Evolutionary conservation across 2,329 filamentous ascomycete genomes (phyloP).

Genomic region (Penicillium sp.): DNA sequence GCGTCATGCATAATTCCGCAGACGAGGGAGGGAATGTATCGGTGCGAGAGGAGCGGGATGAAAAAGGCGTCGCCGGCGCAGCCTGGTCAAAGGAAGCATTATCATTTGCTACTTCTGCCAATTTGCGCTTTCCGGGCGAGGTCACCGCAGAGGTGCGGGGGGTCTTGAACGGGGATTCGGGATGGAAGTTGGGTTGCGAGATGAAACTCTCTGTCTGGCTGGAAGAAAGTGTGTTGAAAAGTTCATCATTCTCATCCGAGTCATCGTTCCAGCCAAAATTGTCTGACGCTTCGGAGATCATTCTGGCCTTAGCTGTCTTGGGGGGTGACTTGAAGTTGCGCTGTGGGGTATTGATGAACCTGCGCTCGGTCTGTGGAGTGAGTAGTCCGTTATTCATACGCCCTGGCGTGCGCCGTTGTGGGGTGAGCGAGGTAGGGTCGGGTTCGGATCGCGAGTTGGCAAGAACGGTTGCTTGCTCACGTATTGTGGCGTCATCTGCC

Average conservation of each 20-base stretch:
- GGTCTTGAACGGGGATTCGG: slow-evolving; percentile 32
- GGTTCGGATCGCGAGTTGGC: slow-evolving; percentile 45
- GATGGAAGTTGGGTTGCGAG: slow-evolving; percentile 26
- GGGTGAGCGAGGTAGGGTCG: slow-evolving; percentile 4
- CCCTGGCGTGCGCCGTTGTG: slow-evolving; percentile 9
- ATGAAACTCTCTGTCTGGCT: slow-evolving; percentile 13
- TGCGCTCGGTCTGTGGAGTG: slow-evolving; percentile 30
- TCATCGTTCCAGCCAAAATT: slow-evolving; percentile 33
- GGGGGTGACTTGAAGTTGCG: slow-evolving; percentile 14
- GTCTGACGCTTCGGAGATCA: slow-evolving; percentile 30
- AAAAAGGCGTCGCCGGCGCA: slow-evolving; percentile 11
- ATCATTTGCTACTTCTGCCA: slow-evolving; percentile 19
- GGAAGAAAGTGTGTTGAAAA: slow-evolving; percentile 10
- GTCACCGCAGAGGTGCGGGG: slow-evolving; percentile 25
- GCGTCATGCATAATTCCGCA: slow-evolving; percentile 26
- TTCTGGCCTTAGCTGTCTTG: slow-evolving; percentile 24
- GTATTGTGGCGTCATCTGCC: slow-evolving; percentile 49
- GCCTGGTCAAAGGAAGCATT: not conserved
- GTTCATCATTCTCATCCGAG: slow-evolving; percentile 27
- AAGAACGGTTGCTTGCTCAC: slow-evolving; percentile 44
- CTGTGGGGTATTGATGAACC: slow-evolving; percentile 10
- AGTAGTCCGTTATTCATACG: slow-evolving; percentile 20
- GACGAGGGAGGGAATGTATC: slow-evolving; percentile 18
- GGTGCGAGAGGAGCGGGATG: slow-evolving; percentile 5
- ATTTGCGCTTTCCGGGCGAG: slow-evolving; percentile 34